Percentiles rank a stretch among this genome's conserved stretches.
phyloP scores from a whole-genome alignment of 1,284 basidiomycete genomes.

The Caloboletus firmus region DNA sequence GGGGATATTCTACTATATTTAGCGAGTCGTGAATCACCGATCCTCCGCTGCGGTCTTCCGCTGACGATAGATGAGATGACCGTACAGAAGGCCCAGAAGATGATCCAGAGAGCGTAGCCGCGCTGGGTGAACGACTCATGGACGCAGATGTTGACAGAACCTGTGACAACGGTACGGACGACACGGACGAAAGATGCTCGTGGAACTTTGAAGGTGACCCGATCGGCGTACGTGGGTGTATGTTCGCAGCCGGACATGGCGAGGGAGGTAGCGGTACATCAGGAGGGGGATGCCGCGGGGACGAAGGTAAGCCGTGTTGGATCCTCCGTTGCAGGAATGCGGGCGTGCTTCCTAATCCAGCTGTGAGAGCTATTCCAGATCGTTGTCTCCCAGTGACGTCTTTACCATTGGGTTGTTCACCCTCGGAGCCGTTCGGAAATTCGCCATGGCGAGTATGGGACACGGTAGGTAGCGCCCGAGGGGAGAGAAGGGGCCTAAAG shows the following conservation, averaged over 20 bases:
- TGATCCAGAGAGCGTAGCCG: conserved; percentile 28
- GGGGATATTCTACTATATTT: conserved; percentile 12
- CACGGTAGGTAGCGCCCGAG: conserved; percentile 4
- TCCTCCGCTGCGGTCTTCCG: conserved; percentile 18
- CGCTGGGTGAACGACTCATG: conserved; percentile 21
- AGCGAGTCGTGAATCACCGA: conserved; percentile 4
- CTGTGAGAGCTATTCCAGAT: conserved; percentile 2
- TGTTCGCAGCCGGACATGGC: conserved; percentile 5
- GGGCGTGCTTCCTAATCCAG: conserved; percentile 16
- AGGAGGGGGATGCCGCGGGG: conserved; percentile 31
- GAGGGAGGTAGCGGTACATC: conserved; percentile 33
- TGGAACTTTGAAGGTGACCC: conserved; percentile 32
- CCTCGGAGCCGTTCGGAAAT: background rate
- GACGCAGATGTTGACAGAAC: conserved; percentile 9
- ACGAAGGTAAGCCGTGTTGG: conserved; percentile 25
- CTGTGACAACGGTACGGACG: conserved; percentile 25
- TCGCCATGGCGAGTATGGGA: conserved; percentile 6
- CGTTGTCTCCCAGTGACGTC: conserved; percentile 10
- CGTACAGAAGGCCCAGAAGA: conserved; percentile 32
- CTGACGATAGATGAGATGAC: conserved; percentile 23
- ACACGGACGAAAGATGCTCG: conserved; percentile 35
- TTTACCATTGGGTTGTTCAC: conserved; percentile 12
- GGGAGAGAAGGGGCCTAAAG: conserved; percentile 27
- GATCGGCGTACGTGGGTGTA: conserved; percentile 14
- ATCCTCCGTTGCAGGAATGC: conserved; percentile 35